phyloP scores from a whole-genome alignment of 352 stramenopile genomes.

The Phytophthora megakarya region DNA sequence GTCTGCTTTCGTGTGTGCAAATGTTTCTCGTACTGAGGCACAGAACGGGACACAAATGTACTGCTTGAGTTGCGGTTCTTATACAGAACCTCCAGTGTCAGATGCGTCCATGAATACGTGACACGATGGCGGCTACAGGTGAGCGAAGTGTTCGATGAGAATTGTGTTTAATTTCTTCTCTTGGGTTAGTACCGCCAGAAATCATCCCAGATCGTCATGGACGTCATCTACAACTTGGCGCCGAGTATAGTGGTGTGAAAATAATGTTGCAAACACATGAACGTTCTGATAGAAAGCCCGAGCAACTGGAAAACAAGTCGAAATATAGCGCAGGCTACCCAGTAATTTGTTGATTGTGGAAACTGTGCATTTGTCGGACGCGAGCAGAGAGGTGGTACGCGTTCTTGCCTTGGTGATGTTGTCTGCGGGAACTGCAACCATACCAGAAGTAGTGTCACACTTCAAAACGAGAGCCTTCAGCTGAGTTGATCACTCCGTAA shows the following conservation, averaged over 20 bases:
- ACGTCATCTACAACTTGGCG: background rate
- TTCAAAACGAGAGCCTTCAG: conserved; percentile 13
- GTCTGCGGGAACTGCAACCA: background rate
- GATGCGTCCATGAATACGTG: conserved; percentile 18
- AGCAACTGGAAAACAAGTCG: conserved; percentile 9
- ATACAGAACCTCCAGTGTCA: background rate
- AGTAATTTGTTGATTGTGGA: conserved; percentile 5
- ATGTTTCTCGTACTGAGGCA: background rate
- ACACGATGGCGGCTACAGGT: background rate
- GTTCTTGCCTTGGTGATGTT: background rate
- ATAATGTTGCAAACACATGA: conserved; percentile 1
- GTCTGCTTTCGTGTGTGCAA: background rate
- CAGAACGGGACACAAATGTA: conserved; percentile 15
- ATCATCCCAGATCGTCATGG: background rate
- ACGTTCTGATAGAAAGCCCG: conserved; percentile 19
- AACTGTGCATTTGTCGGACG: background rate
- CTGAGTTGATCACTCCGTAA: conserved; percentile 1
- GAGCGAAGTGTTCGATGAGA: conserved; percentile 5
- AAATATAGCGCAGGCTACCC: conserved; percentile 14
- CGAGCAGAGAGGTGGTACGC: too few species aligned
- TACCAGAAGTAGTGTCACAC: background rate
- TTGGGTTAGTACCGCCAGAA: background rate
- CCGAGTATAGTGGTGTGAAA: background rate
- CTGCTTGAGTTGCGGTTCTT: conserved; percentile 17
- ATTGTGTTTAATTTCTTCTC: conserved; percentile 8